Evolutionary conservation across 1,284 basidiomycete genomes (phyloP).

Genomic region (Porodaedalea pini): DNA sequence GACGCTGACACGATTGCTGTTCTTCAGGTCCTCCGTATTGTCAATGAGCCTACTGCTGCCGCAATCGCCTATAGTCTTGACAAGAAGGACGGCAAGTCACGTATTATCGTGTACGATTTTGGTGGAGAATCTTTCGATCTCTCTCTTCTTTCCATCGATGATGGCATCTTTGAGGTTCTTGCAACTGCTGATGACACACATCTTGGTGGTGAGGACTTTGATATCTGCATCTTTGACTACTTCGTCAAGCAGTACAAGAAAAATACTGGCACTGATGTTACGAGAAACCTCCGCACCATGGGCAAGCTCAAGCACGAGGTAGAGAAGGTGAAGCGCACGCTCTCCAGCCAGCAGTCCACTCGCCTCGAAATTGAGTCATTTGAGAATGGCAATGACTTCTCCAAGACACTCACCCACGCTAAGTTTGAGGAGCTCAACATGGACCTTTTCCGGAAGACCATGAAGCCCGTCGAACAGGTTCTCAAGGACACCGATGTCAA

Average conservation of each 20-base stretch:
- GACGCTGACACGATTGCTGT: slow-evolving; percentile 50
- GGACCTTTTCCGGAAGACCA: no score
- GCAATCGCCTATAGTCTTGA: slow-evolving; percentile 94
- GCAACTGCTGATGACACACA: slow-evolving; percentile 99
- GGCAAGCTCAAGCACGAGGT: slow-evolving; percentile 99
- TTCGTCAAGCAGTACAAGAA: slow-evolving; percentile 83
- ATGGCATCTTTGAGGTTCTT: no score
- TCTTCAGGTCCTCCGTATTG: slow-evolving; percentile 50
- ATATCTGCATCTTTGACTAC: slow-evolving; percentile 97
- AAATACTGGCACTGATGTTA: slow-evolving; percentile 39
- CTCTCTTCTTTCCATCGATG: no score
- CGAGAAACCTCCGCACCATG: slow-evolving; percentile 91
- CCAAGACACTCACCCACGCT: no score
- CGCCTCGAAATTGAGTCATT: no score
- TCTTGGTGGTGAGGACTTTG: slow-evolving; percentile 98
- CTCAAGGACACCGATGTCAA: slow-evolving; percentile 97
- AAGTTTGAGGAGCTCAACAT: no score
- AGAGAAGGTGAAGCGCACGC: no score
- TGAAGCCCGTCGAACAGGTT: no score
- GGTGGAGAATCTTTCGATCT: no score
- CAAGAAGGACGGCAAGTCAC: slow-evolving; percentile 93
- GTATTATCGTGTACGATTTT: no score
- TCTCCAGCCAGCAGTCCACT: no score
- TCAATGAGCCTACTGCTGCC: slow-evolving; percentile 53
- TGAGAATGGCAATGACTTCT: no score